These are phyloP conservation scores for Leccinum subgranulosum DNA, from an alignment of 768 basidiomycete genomes.

Conservation along the genomic window DNA sequence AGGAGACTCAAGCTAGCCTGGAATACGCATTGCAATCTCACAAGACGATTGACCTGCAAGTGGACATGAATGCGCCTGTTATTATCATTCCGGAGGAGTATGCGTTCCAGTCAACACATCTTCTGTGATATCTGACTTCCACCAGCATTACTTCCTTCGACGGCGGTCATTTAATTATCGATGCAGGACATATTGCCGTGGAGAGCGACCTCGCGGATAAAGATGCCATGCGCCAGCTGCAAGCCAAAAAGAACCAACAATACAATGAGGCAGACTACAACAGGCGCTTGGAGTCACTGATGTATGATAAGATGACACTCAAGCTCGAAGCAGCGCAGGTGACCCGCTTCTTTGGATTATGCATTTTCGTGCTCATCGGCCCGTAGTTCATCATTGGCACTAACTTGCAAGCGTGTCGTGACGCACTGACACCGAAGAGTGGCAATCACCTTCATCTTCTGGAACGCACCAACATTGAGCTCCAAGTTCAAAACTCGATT, in stretches of 20 bases:
- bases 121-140: constrained; percentile 5
- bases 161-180: constrained; percentile 86
- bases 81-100: constrained; percentile 97
- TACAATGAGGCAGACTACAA: constrained; percentile 84
- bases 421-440: constrained; percentile 63
- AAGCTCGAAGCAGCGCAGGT: constrained; percentile 90
- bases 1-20: constrained; percentile 90
- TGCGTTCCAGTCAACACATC: constrained; percentile 18
- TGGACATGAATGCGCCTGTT: constrained; percentile 95
- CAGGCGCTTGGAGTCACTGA: constrained; percentile 77
- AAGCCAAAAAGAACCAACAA: constrained; percentile 77
- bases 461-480: constrained; percentile 87
- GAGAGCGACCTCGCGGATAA: constrained; percentile 89
- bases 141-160: constrained; percentile 68
- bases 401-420: constrained; percentile 75
- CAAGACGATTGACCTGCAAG: constrained; percentile 93
- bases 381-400: constrained; percentile 84
- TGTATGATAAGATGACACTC: constrained; percentile 91
- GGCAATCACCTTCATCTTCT: constrained; percentile 75
- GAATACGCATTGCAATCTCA: constrained; percentile 92
- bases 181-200: constrained; percentile 95
- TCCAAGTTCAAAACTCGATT: constrained; percentile 90
- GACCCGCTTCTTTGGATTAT: background rate
- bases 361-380: constrained; percentile 6
- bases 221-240: constrained; percentile 69